Evolutionary conservation across 2,329 filamentous ascomycete genomes (phyloP).

Genomic region (Nothophoma quercina): DNA sequence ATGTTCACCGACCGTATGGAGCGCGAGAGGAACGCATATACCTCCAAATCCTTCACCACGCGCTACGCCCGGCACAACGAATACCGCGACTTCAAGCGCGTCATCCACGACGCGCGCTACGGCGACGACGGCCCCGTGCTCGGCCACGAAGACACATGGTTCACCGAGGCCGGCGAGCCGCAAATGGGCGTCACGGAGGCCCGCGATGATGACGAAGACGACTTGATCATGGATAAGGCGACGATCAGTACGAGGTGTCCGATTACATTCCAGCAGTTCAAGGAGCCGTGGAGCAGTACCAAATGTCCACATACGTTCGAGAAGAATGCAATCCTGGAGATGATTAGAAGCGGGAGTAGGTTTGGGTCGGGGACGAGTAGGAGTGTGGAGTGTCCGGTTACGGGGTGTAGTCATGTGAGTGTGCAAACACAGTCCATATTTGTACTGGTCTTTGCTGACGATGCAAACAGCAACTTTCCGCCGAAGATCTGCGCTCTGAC

Average conservation of each 20-base stretch:
- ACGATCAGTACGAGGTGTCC: constrained; percentile 74
- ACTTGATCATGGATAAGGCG: constrained; percentile 71
- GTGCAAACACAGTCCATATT: too few species aligned
- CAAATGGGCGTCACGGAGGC: constrained; percentile 51
- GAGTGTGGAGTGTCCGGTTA: constrained; percentile 67
- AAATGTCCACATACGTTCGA: constrained; percentile 79
- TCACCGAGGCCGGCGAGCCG: constrained; percentile 59
- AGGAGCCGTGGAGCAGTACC: constrained; percentile 70
- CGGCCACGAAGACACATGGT: constrained; percentile 69
- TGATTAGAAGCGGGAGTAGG: constrained; percentile 45
- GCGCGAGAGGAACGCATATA: constrained; percentile 54
- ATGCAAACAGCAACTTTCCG: constrained; percentile 39
- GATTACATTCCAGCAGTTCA: constrained; percentile 69
- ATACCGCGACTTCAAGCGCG: constrained; percentile 67
- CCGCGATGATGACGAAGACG: constrained; percentile 68
- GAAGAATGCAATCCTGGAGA: constrained; percentile 67
- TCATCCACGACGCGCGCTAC: constrained; percentile 68
- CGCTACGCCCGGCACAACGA: constrained; percentile 67
- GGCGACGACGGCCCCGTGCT: constrained; percentile 62
- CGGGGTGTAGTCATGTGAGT: constrained; percentile 65
- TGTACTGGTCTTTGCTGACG: background rate
- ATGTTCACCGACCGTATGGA: constrained; percentile 50
- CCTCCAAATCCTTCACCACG: constrained; percentile 44
- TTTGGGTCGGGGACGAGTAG: constrained; percentile 32
- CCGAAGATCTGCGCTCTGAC: constrained; percentile 39